Base-by-base conservation (phyloP, 805 yeast genomes). In the Candida pini region DNA sequence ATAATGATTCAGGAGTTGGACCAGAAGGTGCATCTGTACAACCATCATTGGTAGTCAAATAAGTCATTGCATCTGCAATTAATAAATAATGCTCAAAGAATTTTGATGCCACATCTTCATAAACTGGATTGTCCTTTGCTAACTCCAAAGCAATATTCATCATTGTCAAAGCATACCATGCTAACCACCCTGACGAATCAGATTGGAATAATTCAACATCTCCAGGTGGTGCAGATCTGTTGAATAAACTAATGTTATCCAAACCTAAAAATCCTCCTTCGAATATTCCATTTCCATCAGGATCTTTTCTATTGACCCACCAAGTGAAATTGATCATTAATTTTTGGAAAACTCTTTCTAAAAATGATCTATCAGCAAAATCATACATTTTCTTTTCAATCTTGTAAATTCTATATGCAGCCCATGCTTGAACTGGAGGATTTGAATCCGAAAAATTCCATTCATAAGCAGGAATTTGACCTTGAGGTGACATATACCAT, bases 111-210 rank as follows among this genome's bases (percentile, higher is more conserved):
- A 87, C 84, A 57, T 87, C 92, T 62, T 88, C 96, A 62, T 89
- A 89, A 14, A 84, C 92, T 0, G 84, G 78, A 44, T 86, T 78
- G 31, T 80, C 76, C 56, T 83, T 86, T 15, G 96, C 90, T 49
- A 88, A 71, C 59, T 89, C 96, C 43, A 88, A 69, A 0, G 96
- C 89, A 54, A 89, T 89, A 58, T 86, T 88, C 60, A 89, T 72
- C 96, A 88, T 87, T 54, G 83, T 89, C 50, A 89, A 68, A 20
- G 83, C 75, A 63, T 81, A 88, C 64, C 90, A 88, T 0, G 95
- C 96, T 92, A 88, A 85, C 97, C 97, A 88, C 19, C 96, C 96
- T 9, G 97, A 89, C 12, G 95, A 83, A 61, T 88, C 97, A 0
- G 96, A 95, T 60, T 88, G 97, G 54, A 86, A 94, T 44, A 88